phyloP scores from a whole-genome alignment of 805 yeast genomes.

The Pichia manshurica region DNA sequence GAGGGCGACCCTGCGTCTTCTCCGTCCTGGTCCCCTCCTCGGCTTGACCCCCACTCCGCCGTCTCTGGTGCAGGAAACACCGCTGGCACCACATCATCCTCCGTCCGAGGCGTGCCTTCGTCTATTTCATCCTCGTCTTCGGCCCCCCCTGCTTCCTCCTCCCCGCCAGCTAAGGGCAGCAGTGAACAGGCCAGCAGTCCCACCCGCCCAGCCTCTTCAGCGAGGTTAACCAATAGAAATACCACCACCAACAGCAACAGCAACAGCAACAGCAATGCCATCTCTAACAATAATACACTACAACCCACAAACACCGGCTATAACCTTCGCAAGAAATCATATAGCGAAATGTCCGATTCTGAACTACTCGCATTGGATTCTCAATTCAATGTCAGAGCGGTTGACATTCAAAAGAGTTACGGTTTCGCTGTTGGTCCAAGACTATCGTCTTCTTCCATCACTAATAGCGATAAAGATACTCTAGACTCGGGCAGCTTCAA shows the following conservation, averaged over 20 bases:
- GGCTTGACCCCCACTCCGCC: background rate
- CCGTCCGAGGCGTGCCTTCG: background rate
- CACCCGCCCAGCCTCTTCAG: too few species aligned
- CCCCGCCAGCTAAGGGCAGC: too few species aligned
- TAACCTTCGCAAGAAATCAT: constrained; percentile 36
- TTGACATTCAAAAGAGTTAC: constrained; percentile 32
- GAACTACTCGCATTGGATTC: constrained; percentile 51
- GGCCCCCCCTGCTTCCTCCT: background rate
- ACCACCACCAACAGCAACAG: background rate
- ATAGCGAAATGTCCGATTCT: constrained; percentile 47
- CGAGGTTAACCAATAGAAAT: too few species aligned
- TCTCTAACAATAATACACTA: constrained; percentile 10
- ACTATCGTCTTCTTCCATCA: constrained; percentile 13
- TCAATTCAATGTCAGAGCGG: constrained; percentile 38
- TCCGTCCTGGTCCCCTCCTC: constrained; percentile 7
- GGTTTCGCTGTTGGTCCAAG: constrained; percentile 12
- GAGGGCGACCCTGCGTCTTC: too few species aligned
- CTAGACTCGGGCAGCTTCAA: constrained; percentile 10
- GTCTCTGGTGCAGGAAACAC: background rate
- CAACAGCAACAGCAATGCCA: background rate
- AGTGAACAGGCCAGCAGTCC: too few species aligned
- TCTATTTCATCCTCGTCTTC: background rate
- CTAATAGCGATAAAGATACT: constrained; percentile 15
- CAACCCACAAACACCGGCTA: constrained; percentile 14
- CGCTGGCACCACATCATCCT: too few species aligned